Evolutionary conservation across 495 filamentous ascomycete species (phyloP).

Genomic region (Penicillium manginii): DNA sequence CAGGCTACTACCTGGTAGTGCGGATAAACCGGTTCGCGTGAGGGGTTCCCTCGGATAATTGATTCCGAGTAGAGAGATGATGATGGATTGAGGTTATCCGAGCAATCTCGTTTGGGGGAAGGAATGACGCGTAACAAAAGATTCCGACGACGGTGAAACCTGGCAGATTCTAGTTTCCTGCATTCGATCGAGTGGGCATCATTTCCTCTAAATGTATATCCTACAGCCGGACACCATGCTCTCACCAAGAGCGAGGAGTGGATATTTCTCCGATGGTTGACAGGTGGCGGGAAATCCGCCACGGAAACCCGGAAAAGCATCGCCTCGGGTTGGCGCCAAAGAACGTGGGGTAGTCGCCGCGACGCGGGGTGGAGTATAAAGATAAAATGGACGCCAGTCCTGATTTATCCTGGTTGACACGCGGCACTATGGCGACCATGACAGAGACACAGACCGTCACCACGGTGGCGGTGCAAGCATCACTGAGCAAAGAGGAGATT

Average conservation of each 20-base stretch:
- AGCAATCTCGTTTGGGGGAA: not conserved
- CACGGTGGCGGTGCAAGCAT: constrained; percentile 9
- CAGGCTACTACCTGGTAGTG: too few species aligned
- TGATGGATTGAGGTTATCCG: not conserved
- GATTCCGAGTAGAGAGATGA: not conserved
- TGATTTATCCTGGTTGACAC: not conserved
- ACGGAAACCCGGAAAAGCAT: constrained; percentile 2
- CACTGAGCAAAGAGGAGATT: constrained; percentile 20
- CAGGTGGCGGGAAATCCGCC: not conserved
- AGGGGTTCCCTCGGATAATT: not conserved
- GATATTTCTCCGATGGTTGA: not conserved
- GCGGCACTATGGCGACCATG: constrained; percentile 22
- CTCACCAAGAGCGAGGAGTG: not conserved
- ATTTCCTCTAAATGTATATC: not conserved
- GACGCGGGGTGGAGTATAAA: constrained; percentile 2
- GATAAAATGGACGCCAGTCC: not conserved
- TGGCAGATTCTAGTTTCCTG: too few species aligned
- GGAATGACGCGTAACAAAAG: not conserved
- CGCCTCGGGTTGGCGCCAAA: not conserved
- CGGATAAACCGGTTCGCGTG: too few species aligned
- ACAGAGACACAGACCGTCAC: constrained; percentile 22
- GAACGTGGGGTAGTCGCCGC: not conserved
- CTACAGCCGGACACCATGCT: too few species aligned
- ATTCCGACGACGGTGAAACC: not conserved
- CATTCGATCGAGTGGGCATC: too few species aligned